phyloP scores from a whole-genome alignment of 2,329 filamentous ascomycete species.

The Pseudogymnoascus sp. region DNA sequence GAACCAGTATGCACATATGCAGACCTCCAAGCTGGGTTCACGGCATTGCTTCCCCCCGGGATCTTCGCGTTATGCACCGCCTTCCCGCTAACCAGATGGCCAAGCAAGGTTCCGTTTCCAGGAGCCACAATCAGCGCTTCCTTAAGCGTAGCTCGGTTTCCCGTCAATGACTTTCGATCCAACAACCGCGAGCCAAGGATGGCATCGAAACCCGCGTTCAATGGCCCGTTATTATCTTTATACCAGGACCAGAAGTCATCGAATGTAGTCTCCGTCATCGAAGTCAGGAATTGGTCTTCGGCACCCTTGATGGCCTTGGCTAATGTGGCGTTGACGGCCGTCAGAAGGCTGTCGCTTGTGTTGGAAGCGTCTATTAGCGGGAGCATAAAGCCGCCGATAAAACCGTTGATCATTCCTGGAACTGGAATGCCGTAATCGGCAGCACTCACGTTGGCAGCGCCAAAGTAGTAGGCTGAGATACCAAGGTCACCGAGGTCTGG shows the following conservation, averaged over 20 bases:
- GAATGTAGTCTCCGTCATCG: constrained; percentile 14
- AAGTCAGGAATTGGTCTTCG: constrained; percentile 22
- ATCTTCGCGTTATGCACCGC: constrained; percentile 40
- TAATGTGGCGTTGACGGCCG: constrained; percentile 33
- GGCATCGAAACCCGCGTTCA: constrained; percentile 35
- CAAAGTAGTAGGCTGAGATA: constrained; percentile 43
- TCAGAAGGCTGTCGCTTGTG: constrained; percentile 26
- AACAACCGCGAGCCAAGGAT: constrained; percentile 42
- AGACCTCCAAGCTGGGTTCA: constrained; percentile 47
- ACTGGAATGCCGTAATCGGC: constrained; percentile 28
- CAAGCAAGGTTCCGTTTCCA: constrained; percentile 29
- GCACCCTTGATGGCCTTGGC: constrained; percentile 34
- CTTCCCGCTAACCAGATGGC: constrained; percentile 40
- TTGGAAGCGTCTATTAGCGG: constrained; percentile 30
- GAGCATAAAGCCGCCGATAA: constrained; percentile 33
- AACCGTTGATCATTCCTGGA: constrained; percentile 23
- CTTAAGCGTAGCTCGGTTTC: constrained; percentile 32
- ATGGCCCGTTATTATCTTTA: constrained; percentile 30
- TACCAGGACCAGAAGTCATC: constrained; percentile 23
- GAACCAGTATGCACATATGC: constrained; percentile 39
- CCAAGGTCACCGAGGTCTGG: constrained; percentile 45
- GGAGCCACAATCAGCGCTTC: constrained; percentile 35
- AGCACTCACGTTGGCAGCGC: constrained; percentile 37
- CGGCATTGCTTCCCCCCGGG: constrained; percentile 40
- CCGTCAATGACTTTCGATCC: constrained; percentile 33